Evolutionary conservation across 129 eudicot genomes (phyloP).

Genomic region (Flaveria bidentis): DNA sequence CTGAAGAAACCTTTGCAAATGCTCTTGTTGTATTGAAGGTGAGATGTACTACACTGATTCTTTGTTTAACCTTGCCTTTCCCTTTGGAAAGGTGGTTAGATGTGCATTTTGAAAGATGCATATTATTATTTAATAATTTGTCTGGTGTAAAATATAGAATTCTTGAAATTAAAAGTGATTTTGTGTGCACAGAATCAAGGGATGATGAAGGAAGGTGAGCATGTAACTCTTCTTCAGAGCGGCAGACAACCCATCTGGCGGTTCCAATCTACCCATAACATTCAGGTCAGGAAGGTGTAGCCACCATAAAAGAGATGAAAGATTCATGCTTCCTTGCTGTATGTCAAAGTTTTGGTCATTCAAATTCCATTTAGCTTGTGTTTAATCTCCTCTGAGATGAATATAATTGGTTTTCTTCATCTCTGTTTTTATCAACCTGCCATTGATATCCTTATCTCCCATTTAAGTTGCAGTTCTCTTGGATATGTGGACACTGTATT

Average conservation of each 20-base stretch:
- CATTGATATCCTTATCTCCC: neutral
- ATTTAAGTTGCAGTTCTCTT: slow-evolving; percentile 26
- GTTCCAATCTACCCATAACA: slow-evolving; percentile 87
- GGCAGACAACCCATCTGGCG: slow-evolving; percentile 96
- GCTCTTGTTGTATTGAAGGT: slow-evolving; percentile 75
- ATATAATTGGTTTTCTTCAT: slow-evolving; percentile 1
- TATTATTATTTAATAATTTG: neutral
- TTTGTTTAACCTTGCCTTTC: neutral
- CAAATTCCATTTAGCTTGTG: slow-evolving; percentile 10
- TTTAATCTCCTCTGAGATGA: slow-evolving; percentile 14
- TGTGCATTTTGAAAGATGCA: neutral
- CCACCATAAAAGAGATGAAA: slow-evolving; percentile 14
- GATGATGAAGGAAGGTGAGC: slow-evolving; percentile 97
- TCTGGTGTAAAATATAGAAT: neutral
- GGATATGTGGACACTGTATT: slow-evolving; percentile 26
- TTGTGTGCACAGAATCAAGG: slow-evolving; percentile 64
- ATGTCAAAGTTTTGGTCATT: slow-evolving; percentile 24
- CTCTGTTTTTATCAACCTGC: slow-evolving; percentile 13
- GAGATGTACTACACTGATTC: slow-evolving; percentile 18
- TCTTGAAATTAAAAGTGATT: slow-evolving; percentile 21
- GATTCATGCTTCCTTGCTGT: slow-evolving; percentile 10
- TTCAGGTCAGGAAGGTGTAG: slow-evolving; percentile 90
- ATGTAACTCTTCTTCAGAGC: slow-evolving; percentile 93
- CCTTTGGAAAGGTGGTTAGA: neutral
- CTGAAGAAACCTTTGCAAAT: slow-evolving; percentile 79